These are phyloP conservation scores for Coccomyxa subellipsoidea DNA, from an alignment of 163 green algal genomes.

Conservation along the genomic window DNA sequence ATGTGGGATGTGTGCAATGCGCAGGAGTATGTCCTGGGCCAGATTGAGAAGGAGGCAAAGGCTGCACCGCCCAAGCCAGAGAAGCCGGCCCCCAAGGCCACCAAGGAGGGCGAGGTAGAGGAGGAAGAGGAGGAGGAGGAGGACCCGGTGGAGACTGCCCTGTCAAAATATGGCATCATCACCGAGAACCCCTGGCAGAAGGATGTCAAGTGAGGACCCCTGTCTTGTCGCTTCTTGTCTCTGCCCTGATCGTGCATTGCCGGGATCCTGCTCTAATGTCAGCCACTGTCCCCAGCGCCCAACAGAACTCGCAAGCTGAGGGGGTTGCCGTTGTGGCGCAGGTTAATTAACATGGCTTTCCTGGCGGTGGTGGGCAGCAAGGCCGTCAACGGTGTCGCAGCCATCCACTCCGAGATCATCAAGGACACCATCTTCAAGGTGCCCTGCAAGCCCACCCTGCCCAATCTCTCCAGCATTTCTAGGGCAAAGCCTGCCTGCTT, in stretches of 20 bases:
- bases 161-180: constrained; percentile 55
- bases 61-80: constrained; percentile 18
- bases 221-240: neutral
- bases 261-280: neutral
- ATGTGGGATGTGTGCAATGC: neutral
- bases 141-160: constrained; percentile 39
- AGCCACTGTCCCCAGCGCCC: too few relatives aligned
- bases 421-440: constrained; percentile 95
- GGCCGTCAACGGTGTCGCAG: constrained; percentile 94
- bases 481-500: too few relatives aligned
- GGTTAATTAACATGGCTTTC: constrained; percentile 89
- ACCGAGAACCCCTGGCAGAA: constrained; percentile 56
- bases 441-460: neutral
- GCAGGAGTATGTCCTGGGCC: constrained; percentile 37
- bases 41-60: constrained; percentile 35
- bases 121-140: constrained; percentile 28
- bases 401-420: constrained; percentile 98
- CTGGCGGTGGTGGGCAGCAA: constrained; percentile 86
- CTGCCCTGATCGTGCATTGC: neutral
- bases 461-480: too few relatives aligned
- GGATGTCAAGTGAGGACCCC: constrained; percentile 45
- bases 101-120: constrained; percentile 11
- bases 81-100: constrained; percentile 14
- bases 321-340: constrained; percentile 9
- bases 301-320: neutral